Percentiles rank a stretch among this genome's conserved stretches.
Evolutionary conservation across 805 yeast species (phyloP).

Genomic region (Barnettozyma populi): DNA sequence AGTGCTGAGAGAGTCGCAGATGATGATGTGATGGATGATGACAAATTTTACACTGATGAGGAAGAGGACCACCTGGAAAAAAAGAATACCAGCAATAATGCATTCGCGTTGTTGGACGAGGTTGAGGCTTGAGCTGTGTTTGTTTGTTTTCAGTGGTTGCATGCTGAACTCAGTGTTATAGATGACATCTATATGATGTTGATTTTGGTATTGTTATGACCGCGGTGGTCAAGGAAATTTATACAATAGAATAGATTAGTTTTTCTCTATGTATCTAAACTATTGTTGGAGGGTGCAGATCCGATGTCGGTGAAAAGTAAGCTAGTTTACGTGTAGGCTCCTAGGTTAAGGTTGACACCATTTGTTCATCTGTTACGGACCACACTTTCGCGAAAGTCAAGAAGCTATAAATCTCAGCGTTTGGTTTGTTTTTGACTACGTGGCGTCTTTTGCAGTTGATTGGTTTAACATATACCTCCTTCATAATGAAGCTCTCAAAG

Average conservation of each 20-base stretch:
- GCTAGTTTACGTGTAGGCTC: too few species aligned
- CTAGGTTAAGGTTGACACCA: not conserved
- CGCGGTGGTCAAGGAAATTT: too few species aligned
- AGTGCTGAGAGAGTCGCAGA: constrained; percentile 12
- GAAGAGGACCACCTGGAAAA: constrained; percentile 6
- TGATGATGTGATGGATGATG: constrained; percentile 21
- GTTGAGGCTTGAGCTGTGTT: constrained; percentile 26
- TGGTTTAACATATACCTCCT: not conserved
- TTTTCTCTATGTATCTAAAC: too few species aligned
- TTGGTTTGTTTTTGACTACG: not conserved
- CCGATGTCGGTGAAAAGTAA: too few species aligned
- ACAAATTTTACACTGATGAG: constrained; percentile 15
- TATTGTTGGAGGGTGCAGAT: too few species aligned
- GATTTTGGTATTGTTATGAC: too few species aligned
- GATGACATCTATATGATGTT: too few species aligned
- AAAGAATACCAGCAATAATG: constrained; percentile 21
- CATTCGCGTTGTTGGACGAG: constrained; percentile 28
- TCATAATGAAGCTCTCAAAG: constrained; percentile 21
- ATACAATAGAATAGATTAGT: too few species aligned
- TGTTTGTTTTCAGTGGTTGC: too few species aligned
- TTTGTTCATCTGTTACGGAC: not conserved
- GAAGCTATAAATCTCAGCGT: not conserved
- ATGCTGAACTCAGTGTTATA: too few species aligned
- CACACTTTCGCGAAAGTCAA: not conserved
- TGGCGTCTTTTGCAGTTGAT: not conserved